Evolutionary conservation across 208 protist species (phyloP), one percentile per base, ranked within the genome.

Genomic region (Crithidia expoeki): DNA sequence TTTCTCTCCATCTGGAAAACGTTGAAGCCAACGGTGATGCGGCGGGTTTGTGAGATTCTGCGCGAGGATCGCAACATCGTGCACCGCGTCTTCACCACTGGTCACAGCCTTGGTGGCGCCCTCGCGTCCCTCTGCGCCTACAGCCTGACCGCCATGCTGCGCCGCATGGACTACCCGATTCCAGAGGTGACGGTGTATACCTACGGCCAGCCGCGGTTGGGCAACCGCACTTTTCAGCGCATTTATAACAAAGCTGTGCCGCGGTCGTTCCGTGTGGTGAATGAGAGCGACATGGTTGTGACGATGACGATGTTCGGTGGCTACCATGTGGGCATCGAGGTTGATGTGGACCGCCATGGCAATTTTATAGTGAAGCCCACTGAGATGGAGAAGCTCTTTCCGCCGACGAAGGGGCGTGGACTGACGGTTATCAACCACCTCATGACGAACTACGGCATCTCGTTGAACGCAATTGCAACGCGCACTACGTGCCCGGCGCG

Each of bases 311-410:
- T 90, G 59, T 92, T 92, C 36, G 79, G 81, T 46, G 86, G 86
- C 36, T 86, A 76, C 71, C 90, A 95, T 68, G 81, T 93, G 21
- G 94, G 94, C 17, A 83, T 93, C 44, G 90, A 95, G 53, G 90
- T 97, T n/a, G 66, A 89, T 61, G 75, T 97, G 57, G 90, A 96
- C 55, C 85, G 90, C 23, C 49, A 96, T 78, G 94, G 94, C 23
- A 96, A 96, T 78, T 96, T 89, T 61, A 94, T 97, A 25, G 84
- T 90, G 38, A 83, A 97, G 67, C 94, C 94, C 38, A 95, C 90
- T 5, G 89, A 80, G 52, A 94, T 96, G 23, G 94, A 97, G 71
- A 83, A 81, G 53, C 40, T 93, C 32, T 93, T 96, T 53, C 90
- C 74, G 9, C 94, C 91, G 4, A 94, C 81, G 9, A 83, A 68